phyloP scores from a whole-genome alignment of 2,329 filamentous ascomycete genomes.

The Paecilomyces sp. region DNA sequence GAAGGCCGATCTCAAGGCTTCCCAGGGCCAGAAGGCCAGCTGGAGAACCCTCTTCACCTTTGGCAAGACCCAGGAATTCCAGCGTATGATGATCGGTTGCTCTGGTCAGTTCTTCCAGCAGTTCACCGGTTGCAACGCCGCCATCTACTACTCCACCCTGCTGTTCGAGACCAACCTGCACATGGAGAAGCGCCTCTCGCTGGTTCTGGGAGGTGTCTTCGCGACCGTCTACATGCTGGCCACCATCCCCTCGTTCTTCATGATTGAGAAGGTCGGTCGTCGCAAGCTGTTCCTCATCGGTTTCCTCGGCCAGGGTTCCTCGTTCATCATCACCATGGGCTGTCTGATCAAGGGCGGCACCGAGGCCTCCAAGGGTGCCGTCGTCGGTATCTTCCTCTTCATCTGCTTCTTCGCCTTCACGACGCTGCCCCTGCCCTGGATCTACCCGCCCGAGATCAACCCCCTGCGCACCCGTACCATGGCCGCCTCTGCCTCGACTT shows the following conservation, averaged over 20 bases:
- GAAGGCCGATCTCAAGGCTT: constrained; percentile 21
- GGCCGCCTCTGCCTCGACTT: constrained; percentile 44
- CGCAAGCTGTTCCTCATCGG: constrained; percentile 16
- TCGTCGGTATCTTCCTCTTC: constrained; percentile 51
- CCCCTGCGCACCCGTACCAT: constrained; percentile 46
- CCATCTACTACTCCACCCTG: constrained; percentile 44
- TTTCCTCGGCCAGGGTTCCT: constrained; percentile 18
- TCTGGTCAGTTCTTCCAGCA: constrained; percentile 41
- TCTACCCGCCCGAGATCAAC: constrained; percentile 40
- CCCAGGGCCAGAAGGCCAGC: no score
- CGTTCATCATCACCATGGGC: constrained; percentile 14
- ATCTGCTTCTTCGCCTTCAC: constrained; percentile 59
- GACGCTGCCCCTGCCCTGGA: constrained; percentile 55
- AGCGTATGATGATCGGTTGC: constrained; percentile 33
- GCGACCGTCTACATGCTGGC: constrained; percentile 41
- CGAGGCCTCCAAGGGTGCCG: constrained; percentile 13
- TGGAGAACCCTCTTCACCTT: background rate
- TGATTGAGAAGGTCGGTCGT: constrained; percentile 40
- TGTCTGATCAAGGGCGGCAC: constrained; percentile 13
- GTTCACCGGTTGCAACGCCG: constrained; percentile 43
- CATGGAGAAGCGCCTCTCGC: constrained; percentile 34
- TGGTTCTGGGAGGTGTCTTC: constrained; percentile 46
- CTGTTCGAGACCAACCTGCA: constrained; percentile 41
- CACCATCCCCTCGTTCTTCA: constrained; percentile 38
- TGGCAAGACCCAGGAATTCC: constrained; percentile 33